Evolutionary conservation across 257 asterid species (phyloP), one percentile per base, ranked within the genome.

Genomic region (Capsicum baccatum): DNA sequence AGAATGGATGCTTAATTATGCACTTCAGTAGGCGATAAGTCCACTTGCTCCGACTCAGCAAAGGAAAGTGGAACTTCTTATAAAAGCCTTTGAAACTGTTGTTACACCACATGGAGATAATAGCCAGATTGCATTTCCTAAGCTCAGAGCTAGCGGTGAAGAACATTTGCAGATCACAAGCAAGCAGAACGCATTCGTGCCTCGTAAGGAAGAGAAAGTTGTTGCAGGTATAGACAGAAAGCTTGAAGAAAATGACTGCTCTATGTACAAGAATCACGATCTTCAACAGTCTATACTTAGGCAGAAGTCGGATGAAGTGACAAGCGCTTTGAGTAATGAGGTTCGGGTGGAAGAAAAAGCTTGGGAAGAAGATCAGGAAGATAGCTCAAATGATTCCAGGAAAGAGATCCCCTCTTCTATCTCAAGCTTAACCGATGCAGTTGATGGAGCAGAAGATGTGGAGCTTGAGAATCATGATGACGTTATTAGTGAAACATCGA

Each of bases 1-100:
- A 83, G 97, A 94, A 63, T 94, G 99, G 99, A 96, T 94, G 99
- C 97, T 96, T 81, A 98, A 96, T 85, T 95, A 92, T 57, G 98
- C 99, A 15, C 93, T 96, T 89, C 97, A 91, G 83, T 98, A 92
- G 86, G 99, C 95, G 11, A 93, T 96, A 81, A 68, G 90, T 79
- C 91, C 93, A 89, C 97, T 96, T 15, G 97, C 93, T 79, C 99
- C 99, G 4, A 93, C 94, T 84, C 97, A 96, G 89, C 94, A 93
- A 88, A 90, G 83, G 74, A 96, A 93, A 85, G 99, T 96, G 57
- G 86, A 93, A 3, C 86, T 96, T 87, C 98, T 96, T 62, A 97
- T 94, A 69, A 92, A 88, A 90, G 98, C 99, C 57, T 96, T 96
- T 57, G 99, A 94, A 89, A 94, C 98, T 1, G 93, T 92, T 35